Base-by-base conservation (phyloP, 257 asterid genomes). In the Cinchona pubescens region DNA sequence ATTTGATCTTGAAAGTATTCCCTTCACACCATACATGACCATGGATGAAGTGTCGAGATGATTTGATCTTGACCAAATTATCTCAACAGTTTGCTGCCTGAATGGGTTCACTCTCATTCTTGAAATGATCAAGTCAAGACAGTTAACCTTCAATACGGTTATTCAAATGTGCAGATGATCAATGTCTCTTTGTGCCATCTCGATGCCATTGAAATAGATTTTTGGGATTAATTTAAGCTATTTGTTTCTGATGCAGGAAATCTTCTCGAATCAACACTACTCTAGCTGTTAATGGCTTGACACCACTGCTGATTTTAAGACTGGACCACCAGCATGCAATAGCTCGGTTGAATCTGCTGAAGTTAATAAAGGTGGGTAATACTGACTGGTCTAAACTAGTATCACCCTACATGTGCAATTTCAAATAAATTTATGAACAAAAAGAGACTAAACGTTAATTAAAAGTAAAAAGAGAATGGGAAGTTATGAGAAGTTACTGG, bases 291-390 rank as follows among this genome's bases (percentile, higher is more conserved):
- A 95, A 90, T 82, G 99, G 99, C 49, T 87, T 95, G 89, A 92
- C 99, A 11, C 96, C 96, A 19, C 84, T 92, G 82, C 90, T 95
- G 69, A 89, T 95, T 56, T 88, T 89, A 27, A 88, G 97, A 77
- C 94, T 95, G 73, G 96, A 86, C 82, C 98, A 92, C 82, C 96
- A 94, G 75, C 96, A 95, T 87, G 99, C 99, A 16, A 95, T 95
- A 75, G 96, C 96, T 82, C 94, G 99, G 45, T 84, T 95, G 81
- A 95, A 90, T 82, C 86, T 95, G 71, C 98, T 95, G 71, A 91
- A 90, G 81, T 75, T 95, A 78, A 95, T 95, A 83, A 92, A 95
- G 98, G 99, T 93, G 74, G 18, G 88, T 40, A 53, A 15, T 23
- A 53, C 42, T 69, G 62, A 48, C 53, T 71, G 34, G 27, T 70